phyloP scores from a whole-genome alignment of 129 eudicot genomes.

The Helichrysum umbraculigerum region DNA sequence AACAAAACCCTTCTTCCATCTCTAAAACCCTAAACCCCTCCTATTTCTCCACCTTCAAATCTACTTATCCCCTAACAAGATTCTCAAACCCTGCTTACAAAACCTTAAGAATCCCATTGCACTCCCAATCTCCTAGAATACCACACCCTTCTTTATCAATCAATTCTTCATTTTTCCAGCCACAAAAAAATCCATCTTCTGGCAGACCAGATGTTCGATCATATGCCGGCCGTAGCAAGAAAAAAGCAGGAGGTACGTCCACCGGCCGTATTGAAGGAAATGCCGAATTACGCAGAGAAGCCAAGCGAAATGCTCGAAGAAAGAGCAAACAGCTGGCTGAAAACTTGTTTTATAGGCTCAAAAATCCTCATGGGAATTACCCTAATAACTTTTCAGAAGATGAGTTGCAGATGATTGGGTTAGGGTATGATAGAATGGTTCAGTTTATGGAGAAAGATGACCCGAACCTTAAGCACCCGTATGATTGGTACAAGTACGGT shows the following conservation, averaged over 20 bases:
- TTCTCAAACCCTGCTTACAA: constrained; percentile 48
- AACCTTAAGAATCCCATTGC: constrained; percentile 38
- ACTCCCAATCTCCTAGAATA: constrained; percentile 4
- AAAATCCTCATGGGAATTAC: constrained; percentile 75
- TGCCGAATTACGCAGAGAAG: constrained; percentile 70
- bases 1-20: constrained; percentile 43
- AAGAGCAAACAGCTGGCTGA: constrained; percentile 68
- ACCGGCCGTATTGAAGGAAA: constrained; percentile 73
- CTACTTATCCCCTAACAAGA: constrained; percentile 35
- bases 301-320: constrained; percentile 68
- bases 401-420: constrained; percentile 85
- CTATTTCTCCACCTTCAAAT: constrained; percentile 33
- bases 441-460: constrained; percentile 93
- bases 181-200: constrained; percentile 28
- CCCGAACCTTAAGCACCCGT: constrained; percentile 81
- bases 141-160: constrained; percentile 30
- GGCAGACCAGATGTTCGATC: constrained; percentile 51
- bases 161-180: constrained; percentile 18
- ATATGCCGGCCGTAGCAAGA: constrained; percentile 86
- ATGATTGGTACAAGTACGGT: constrained; percentile 97
- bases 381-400: constrained; percentile 84
- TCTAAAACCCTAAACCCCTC: constrained; percentile 69
- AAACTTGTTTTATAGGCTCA: constrained; percentile 75
- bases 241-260: constrained; percentile 52
- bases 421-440: constrained; percentile 93